Percentiles rank a stretch among this genome's conserved stretches.
These are phyloP conservation scores for Cenchrus americanus DNA, from an alignment of 176 grass and related monocot species.

Conservation along the genomic window DNA sequence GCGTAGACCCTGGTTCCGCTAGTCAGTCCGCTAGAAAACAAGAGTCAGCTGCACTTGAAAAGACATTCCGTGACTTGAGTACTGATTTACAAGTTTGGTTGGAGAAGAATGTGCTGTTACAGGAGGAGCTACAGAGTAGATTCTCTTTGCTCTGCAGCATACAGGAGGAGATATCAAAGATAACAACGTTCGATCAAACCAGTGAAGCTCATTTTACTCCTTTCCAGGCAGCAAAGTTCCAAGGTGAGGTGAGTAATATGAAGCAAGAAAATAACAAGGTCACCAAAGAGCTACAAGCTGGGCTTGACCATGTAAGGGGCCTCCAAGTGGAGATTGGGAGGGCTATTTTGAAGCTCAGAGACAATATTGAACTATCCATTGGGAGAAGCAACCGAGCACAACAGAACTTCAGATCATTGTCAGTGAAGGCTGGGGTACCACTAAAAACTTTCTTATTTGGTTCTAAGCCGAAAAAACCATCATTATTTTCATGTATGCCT, in stretches of 20 bases:
- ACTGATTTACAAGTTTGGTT: conserved; percentile 76
- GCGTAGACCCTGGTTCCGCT: conserved; percentile 26
- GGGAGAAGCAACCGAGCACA: conserved; percentile 47
- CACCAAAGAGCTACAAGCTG: conserved; percentile 68
- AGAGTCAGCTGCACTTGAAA: conserved; percentile 54
- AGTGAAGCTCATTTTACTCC: conserved; percentile 50
- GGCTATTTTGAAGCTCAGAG: conserved; percentile 52
- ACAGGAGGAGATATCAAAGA: conserved; percentile 70
- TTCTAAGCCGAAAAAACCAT: conserved; percentile 63
- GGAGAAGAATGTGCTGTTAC: conserved; percentile 71
- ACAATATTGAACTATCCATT: conserved; percentile 55
- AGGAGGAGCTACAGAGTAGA: conserved; percentile 61
- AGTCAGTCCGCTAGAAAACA: conserved; percentile 40
- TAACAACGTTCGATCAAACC: conserved; percentile 19
- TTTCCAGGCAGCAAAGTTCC: conserved; percentile 63
- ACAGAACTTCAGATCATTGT: conserved; percentile 55
- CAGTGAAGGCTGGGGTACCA: conserved; percentile 60
- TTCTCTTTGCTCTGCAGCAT: conserved; percentile 59
- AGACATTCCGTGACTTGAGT: conserved; percentile 60
- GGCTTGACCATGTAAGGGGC: conserved; percentile 61
- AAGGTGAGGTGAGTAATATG: conserved; percentile 79
- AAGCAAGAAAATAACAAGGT: conserved; percentile 77
- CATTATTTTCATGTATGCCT: conserved; percentile 71
- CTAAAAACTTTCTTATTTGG: conserved; percentile 72
- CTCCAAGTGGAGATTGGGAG: conserved; percentile 65